Evolutionary conservation across 805 yeast genomes (phyloP).

Genomic region (Yarrowia sp.): DNA sequence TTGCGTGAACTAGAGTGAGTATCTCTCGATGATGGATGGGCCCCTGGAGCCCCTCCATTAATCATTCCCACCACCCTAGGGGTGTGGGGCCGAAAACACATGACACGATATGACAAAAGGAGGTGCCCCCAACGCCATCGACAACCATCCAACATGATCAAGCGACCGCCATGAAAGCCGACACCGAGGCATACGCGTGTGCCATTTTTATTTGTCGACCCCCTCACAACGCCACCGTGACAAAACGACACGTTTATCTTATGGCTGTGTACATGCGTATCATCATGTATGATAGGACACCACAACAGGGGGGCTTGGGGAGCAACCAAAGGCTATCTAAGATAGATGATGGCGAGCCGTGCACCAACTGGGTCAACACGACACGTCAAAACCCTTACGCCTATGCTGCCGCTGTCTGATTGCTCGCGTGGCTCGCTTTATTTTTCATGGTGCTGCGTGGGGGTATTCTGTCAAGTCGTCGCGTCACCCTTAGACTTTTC

Average conservation of each 20-base stretch:
- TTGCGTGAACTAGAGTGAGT: conserved; percentile 25
- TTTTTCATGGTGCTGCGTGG: not conserved
- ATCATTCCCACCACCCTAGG: not conserved
- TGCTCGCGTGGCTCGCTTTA: conserved; percentile 15
- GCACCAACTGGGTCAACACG: not conserved
- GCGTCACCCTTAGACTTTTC: conserved; percentile 24
- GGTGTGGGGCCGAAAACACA: not conserved
- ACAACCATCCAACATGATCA: not conserved
- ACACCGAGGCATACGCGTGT: not conserved
- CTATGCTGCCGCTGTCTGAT: not conserved
- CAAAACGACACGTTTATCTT: conserved; percentile 25
- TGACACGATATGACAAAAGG: conserved; percentile 1
- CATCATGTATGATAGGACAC: conserved; percentile 21
- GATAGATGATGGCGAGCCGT: not conserved
- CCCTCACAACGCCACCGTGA: conserved; percentile 14
- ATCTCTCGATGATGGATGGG: conserved; percentile 21
- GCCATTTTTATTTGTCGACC: not conserved
- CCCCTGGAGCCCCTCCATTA: not conserved
- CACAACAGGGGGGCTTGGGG: not conserved
- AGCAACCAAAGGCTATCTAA: not conserved
- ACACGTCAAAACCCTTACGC: not conserved
- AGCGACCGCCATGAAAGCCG: not conserved
- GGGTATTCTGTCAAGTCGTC: not conserved
- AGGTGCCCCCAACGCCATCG: not conserved
- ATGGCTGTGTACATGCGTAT: conserved; percentile 15